Base-by-base conservation (phyloP, 1,284 basidiomycete genomes). In the Sporisorium iseilematis-ciliati region DNA sequence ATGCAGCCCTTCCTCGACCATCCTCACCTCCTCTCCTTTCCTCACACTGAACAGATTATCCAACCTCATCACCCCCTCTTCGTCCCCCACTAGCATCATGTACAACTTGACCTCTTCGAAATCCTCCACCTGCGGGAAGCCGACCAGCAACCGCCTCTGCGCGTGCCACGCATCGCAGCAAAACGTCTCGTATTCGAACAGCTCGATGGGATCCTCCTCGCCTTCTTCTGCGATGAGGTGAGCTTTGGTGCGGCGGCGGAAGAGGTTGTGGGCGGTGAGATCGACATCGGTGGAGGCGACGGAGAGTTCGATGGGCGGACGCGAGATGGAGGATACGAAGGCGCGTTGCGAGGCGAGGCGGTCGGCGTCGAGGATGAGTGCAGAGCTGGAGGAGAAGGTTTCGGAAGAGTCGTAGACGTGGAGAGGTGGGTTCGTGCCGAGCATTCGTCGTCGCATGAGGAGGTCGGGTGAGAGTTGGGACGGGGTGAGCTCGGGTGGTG, bases 371-470 rank as follows among this genome's bases (percentile, higher is more conserved):
- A 50, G 16, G 3, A 33, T 14, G 20, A 35, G 6, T 31, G 48
- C 18, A n/a, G 46, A n/a, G 3, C 41, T 35, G 25, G 29, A 16
- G 33, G 51, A 43, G 18, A 33, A 33, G 23, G 18, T n/a, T 35
- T 63, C 64, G 46, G 56, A 4, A 7, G 53, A 4, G 21, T 75
- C 72, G 41, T 45, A 26, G 16, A 59, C 67, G 16, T 8, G 12
- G 3, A 67, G 66, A 4, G 60, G 20, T 1, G 49, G n/a, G 4
- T 65, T 40, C 0, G 72, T 53, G 18, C 54, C 56, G 12, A 76
- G 62, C 51, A 76, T 64, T 4, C 65, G 68, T 16, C 68, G 68
- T 14, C 74, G 64, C 68, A 62, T 71, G 6, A 12, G 45, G 7
- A 76, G 58, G 40, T 72, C 69, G 20, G 62, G 26, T 2, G 72